A percentile compares a stretch with the other conserved stretches of the same genome.
Conservation (phyloP, 2,329 filamentous ascomycete species). For the Alternaria metachromatica region DNA sequence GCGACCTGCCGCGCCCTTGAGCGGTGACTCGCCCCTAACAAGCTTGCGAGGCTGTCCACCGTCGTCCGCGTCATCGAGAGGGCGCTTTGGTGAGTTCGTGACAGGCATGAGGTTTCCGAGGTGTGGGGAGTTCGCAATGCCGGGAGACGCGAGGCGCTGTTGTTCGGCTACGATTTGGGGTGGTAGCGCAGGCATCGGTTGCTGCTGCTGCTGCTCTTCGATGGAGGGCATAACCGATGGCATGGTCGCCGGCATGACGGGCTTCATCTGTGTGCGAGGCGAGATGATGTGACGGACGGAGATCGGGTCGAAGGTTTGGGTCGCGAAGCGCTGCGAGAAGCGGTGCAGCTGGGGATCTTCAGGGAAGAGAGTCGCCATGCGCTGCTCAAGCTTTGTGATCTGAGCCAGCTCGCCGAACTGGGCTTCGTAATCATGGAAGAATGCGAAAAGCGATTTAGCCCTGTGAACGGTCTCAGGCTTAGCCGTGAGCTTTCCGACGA, state of each 20-base stretch:
- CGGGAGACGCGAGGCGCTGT: constrained; percentile 36
- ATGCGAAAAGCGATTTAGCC: constrained; percentile 84
- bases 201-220: constrained; percentile 6
- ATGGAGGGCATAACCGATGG: constrained; percentile 29
- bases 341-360: constrained; percentile 78
- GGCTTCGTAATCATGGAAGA: constrained; percentile 95
- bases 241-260: constrained; percentile 43
- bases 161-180: constrained; percentile 28
- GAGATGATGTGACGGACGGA: constrained; percentile 83
- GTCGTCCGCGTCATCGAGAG: constrained; percentile 67
- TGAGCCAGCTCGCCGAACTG: constrained; percentile 92
- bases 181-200: constrained; percentile 20
- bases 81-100: constrained; percentile 56
- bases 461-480: constrained; percentile 77
- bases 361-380: constrained; percentile 93
- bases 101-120: constrained; percentile 30
- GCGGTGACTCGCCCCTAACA: constrained; percentile 84
- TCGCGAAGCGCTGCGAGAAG: constrained; percentile 78
- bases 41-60: constrained; percentile 86
- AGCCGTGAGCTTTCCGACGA: constrained; percentile 79
- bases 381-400: constrained; percentile 86
- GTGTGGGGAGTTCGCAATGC: constrained; percentile 40
- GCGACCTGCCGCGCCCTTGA: constrained; percentile 88
- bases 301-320: constrained; percentile 76
- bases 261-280: constrained; percentile 75